Base-by-base conservation (phyloP, 2,329 filamentous ascomycete genomes). In the Onygenales sp. region DNA sequence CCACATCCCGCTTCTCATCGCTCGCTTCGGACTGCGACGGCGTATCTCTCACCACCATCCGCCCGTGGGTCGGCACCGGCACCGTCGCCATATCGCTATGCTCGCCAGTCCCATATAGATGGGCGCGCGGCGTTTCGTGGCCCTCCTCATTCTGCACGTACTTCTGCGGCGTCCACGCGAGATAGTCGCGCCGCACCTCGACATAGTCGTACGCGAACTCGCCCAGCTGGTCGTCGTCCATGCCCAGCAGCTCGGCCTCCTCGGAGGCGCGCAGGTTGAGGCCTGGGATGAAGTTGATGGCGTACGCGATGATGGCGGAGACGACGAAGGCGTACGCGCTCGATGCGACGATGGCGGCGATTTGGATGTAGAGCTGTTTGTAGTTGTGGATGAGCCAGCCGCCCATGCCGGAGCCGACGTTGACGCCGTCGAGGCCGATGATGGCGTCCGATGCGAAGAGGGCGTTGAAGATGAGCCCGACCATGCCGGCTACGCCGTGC, bases 401-500 rank as follows among this genome's bases (percentile, higher is more conserved):
- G 50, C 85, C 85, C 48, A 74, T 66, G 9, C 58, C 59, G 5
- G 63, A 63, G 14, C 71, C 69, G 1, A 70, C 74, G 13, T 76
- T 76, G 65, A 78, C 77, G 54, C 87, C 87, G 65, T 91, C 87
- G 37, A 92, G 83, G 52, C 78, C 77, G 51, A 87, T 83, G 59
- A 91, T 86, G 70, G 86, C 84, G 64, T 85, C 79, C 58, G 86
- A 83, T 61, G 81, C 87, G 65, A 92, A 89, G 58, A 92, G 72
- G 58, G 84, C 87, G 53, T 88, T 92, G 70, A 88, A 77, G 55
- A 90, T 70, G 62, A 94, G 87, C 49, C 89, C 89, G 54, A 86
- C 78, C 59, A 93, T 88, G 59, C 89, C 89, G 48, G 89, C 88
- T 58, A 94, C 74, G 64, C 82, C 88, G 80, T 95, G 89, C 71